These are phyloP conservation scores for Dillenia suffruticosa DNA, from an alignment of 164 flowering plant genomes.

Conservation along the genomic window DNA sequence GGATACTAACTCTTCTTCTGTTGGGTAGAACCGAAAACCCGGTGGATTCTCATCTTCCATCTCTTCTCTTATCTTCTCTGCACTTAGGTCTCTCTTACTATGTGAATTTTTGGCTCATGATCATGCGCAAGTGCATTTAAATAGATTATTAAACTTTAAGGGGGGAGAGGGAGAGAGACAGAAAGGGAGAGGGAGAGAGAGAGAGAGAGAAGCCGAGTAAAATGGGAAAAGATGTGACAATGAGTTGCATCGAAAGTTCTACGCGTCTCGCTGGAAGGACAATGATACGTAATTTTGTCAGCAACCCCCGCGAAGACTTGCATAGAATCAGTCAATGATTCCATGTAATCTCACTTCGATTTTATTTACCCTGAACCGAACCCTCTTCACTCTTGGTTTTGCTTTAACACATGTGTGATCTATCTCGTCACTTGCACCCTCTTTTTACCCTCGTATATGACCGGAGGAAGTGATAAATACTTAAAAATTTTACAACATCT, in stretches of 20 bases:
- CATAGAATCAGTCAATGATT: too few species aligned
- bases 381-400: too few species aligned
- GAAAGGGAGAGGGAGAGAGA: background rate
- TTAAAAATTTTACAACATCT: too few species aligned
- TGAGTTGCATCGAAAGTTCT: background rate
- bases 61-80: background rate
- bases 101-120: background rate
- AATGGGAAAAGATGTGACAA: background rate
- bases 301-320: too few species aligned
- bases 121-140: background rate
- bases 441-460: too few species aligned
- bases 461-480: too few species aligned
- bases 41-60: constrained; percentile 26
- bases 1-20: constrained; percentile 53
- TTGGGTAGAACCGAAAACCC: constrained; percentile 63
- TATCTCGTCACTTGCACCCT: too few species aligned
- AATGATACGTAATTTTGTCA: too few species aligned
- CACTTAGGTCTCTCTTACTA: background rate
- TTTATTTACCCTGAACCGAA: too few species aligned
- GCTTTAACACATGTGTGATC: too few species aligned
- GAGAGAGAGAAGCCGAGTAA: background rate
- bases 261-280: constrained; percentile 1
- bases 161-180: too few species aligned
- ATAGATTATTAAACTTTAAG: background rate
- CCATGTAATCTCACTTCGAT: too few species aligned